These are phyloP conservation scores for Hypomontagnella monticulosa DNA, from an alignment of 495 filamentous ascomycete genomes.

Conservation along the genomic window DNA sequence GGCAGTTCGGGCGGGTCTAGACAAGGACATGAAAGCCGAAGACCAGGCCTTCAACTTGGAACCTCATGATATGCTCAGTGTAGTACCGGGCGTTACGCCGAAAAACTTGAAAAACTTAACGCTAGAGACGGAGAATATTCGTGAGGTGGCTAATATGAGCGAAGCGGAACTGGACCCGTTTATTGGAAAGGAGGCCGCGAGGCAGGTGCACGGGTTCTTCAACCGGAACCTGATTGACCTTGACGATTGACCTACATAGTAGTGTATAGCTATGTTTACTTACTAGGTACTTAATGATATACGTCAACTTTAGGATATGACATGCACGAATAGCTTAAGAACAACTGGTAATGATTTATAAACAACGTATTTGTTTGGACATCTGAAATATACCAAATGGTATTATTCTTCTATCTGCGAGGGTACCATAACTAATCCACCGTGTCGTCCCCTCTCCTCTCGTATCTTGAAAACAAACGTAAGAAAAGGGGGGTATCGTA, in stretches of 20 bases:
- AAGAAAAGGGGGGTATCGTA: conserved; percentile 43
- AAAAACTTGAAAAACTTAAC: conserved; percentile 77
- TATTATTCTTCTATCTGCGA: conserved; percentile 11
- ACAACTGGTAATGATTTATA: neutral
- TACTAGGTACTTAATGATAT: too few relatives aligned
- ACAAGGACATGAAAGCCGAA: conserved; percentile 64
- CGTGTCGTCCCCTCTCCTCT: neutral
- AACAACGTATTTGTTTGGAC: neutral
- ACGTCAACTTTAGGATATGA: neutral
- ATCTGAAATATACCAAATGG: neutral
- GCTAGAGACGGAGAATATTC: conserved; percentile 77
- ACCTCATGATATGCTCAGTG: conserved; percentile 85
- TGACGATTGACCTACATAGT: conserved; percentile 45
- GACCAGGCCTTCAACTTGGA: conserved; percentile 68
- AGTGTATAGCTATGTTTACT: too few relatives aligned
- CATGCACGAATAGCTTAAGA: neutral
- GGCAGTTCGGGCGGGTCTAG: conserved; percentile 84
- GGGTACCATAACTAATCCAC: neutral
- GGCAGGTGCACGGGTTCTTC: conserved; percentile 84
- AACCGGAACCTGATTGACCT: conserved; percentile 72
- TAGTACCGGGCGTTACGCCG: conserved; percentile 85
- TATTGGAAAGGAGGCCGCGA: conserved; percentile 82
- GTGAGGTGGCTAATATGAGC: conserved; percentile 86
- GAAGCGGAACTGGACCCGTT: conserved; percentile 74
- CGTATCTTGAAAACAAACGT: neutral